phyloP scores from a whole-genome alignment of 495 filamentous ascomycete species.

The Zalerion maritima region DNA sequence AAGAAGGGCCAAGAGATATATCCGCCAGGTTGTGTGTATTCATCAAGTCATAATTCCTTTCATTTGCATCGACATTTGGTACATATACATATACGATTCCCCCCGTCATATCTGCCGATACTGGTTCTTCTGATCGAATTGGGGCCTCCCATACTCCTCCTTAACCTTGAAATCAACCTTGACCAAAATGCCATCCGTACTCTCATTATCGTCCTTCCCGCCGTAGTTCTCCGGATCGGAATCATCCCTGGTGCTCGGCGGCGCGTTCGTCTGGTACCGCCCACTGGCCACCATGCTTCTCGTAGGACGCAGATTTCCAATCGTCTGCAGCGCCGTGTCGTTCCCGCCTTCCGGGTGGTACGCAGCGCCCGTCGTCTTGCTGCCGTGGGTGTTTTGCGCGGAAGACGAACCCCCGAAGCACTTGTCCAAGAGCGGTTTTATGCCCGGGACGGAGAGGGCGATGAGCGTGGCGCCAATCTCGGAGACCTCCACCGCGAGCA shows the following conservation, averaged over 20 bases:
- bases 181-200: constrained; percentile 8
- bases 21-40: no score
- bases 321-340: constrained; percentile 4
- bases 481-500: constrained; percentile 28
- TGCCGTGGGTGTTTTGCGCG: constrained; percentile 1
- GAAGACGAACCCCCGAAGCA: neutral
- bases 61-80: no score
- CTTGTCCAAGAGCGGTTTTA: constrained; percentile 26
- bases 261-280: constrained; percentile 2
- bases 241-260: constrained; percentile 3
- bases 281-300: constrained; percentile 1
- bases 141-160: no score
- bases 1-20: no score
- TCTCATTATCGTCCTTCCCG: constrained; percentile 1
- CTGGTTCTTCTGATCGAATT: no score
- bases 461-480: constrained; percentile 30
- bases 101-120: no score
- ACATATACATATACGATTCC: no score
- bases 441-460: constrained; percentile 29
- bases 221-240: constrained; percentile 1
- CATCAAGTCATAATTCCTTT: no score
- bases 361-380: constrained; percentile 1
- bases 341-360: no score
- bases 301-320: no score
- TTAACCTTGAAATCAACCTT: constrained; percentile 5